Evolutionary conservation across 1,284 basidiomycete genomes (phyloP).

Genomic region (Pseudozyma thailandica): DNA sequence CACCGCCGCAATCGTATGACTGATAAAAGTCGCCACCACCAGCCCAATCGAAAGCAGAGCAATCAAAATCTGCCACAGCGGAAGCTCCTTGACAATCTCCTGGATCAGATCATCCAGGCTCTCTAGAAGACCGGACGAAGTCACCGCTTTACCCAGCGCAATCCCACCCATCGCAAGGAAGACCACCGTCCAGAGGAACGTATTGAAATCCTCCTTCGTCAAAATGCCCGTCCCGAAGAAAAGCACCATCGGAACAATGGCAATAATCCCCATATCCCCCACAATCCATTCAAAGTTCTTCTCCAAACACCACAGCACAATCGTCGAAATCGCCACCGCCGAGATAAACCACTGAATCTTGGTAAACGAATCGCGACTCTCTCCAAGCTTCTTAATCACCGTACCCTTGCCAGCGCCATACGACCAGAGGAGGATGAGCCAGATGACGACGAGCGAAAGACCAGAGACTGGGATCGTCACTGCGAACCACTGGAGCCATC

Average conservation of each 20-base stretch:
- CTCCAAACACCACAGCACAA: conserved; percentile 89
- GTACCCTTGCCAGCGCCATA: conserved; percentile 82
- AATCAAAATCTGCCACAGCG: conserved; percentile 83
- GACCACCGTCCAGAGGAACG: conserved; percentile 67
- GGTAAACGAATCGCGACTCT: conserved; percentile 73
- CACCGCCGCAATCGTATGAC: conserved; percentile 82
- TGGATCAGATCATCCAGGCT: conserved; percentile 73
- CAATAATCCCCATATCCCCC: conserved; percentile 96
- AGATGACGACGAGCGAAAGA: conserved; percentile 86
- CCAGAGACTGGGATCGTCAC: conserved; percentile 91
- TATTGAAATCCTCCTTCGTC: conserved; percentile 77
- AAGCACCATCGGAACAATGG: conserved; percentile 87
- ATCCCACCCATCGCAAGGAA: conserved; percentile 88
- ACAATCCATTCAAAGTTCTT: conserved; percentile 81
- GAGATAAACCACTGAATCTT: conserved; percentile 90
- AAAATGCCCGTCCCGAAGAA: conserved; percentile 95
- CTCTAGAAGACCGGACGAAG: conserved; percentile 84
- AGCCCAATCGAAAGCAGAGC: conserved; percentile 86
- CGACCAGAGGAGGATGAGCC: conserved; percentile 85
- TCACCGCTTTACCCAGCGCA: conserved; percentile 92
- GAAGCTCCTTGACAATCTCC: conserved; percentile 76
- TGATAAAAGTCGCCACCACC: conserved; percentile 73
- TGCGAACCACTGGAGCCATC: conserved; percentile 93
- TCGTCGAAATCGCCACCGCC: conserved; percentile 85
- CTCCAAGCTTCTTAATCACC: conserved; percentile 60